Percentiles rank a stretch among this genome's conserved stretches.
Evolutionary conservation across 2,329 filamentous ascomycete genomes (phyloP).

Genomic region (Diplodia scrobiculata): DNA sequence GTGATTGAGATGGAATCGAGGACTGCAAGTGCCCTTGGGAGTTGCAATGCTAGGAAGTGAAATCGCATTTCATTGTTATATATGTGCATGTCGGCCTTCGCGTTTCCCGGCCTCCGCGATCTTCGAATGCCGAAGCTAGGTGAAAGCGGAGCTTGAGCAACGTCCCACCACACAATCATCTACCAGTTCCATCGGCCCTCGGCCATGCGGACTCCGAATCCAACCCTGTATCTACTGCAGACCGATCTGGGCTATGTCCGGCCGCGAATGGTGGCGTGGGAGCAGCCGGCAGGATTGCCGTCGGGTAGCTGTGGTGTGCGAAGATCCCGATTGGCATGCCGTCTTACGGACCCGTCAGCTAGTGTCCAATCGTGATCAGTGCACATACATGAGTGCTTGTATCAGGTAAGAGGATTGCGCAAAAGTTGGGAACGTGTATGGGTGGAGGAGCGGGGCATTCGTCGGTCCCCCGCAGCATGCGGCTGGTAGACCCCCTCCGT

Average conservation of each 20-base stretch:
- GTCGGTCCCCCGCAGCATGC: too few species aligned
- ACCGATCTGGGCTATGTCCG: too few species aligned
- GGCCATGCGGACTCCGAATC: background rate
- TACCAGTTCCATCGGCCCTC: background rate
- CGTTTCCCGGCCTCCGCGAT: background rate
- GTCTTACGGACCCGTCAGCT: too few species aligned
- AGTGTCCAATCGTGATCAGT: too few species aligned
- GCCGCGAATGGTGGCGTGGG: background rate
- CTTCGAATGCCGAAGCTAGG: background rate
- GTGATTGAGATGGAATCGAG: background rate
- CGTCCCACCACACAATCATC: background rate
- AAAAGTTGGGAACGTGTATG: too few species aligned
- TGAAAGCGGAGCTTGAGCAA: background rate
- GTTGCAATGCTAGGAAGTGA: too few species aligned
- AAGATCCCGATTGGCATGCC: background rate
- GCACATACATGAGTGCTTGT: too few species aligned
- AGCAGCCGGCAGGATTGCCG: background rate
- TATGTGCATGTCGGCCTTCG: background rate
- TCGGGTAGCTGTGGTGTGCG: background rate
- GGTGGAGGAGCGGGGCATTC: too few species aligned
- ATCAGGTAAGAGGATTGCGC: too few species aligned
- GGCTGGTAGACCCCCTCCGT: too few species aligned
- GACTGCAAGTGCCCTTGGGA: background rate
- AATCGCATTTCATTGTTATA: background rate
- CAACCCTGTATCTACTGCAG: too few species aligned